Base-by-base conservation (phyloP, 495 filamentous ascomycete species). In the Aspergillus heteromorphus region DNA sequence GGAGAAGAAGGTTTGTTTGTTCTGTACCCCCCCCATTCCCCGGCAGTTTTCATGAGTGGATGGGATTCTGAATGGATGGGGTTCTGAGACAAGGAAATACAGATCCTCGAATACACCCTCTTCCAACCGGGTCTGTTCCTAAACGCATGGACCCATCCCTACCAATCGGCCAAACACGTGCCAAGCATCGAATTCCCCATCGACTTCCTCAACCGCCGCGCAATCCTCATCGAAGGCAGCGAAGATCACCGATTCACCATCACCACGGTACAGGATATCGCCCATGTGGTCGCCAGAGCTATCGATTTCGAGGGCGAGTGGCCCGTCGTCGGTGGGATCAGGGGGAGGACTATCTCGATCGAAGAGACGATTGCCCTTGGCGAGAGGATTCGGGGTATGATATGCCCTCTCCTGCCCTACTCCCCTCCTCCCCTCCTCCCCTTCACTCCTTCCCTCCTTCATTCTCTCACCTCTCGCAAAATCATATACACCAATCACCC, bases 41-140 rank as follows among this genome's bases (percentile, higher is more conserved):
- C n/a, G n/a, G n/a, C n/a, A n/a, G n/a, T n/a, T n/a, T n/a, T n/a
- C n/a, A n/a, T n/a, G n/a, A n/a, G n/a, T n/a, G n/a, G n/a, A n/a
- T n/a, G n/a, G n/a, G n/a, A n/a, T 27, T 27, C 23, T 27, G 30
- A 29, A 61, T n/a, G 8, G 5, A 13, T 38, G 8, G 34, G 1
- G 13, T 5, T 38, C 34, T 13, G 34, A 38, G 3, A 4, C 10
- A 38, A 9, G 4, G 11, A 13, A 14, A 1, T 0, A 3, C 25
- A 30, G 80, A 68, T 82, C 36, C 74, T 85, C 21, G 78, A 84
- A 53, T 86, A 85, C 61, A 71, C 64, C 3, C 64, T 84, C 2
- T 85, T 85, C 56, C 77, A 81, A 34, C 76, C 77, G 0, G 83
- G 82, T 3, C 17, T 80, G 1, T 80, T 84, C 62, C 21, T 77